Evolutionary conservation across 208 protist genomes (phyloP), one percentile per base, ranked within the genome.

Genomic region (Herpetomonas samuelpessoai): DNA sequence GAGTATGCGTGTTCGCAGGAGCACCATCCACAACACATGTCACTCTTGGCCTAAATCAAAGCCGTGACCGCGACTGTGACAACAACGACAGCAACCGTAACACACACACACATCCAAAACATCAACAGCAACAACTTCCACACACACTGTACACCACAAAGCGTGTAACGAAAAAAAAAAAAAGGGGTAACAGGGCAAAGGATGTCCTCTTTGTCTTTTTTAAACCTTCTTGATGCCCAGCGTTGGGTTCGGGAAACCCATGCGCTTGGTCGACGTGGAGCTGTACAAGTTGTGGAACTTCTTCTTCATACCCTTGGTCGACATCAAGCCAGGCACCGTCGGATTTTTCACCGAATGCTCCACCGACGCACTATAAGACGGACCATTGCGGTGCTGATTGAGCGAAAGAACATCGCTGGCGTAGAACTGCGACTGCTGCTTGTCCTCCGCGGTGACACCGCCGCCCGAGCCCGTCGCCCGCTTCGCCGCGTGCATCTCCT

Each of bases 231-330:
- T 95, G 56, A 92, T 95, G 47, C 86, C 86, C 39, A 90, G 47
- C 18, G 83, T 88, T 0, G 88, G 85, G 49, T 92, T 95, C 16
- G 82, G 69, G 56, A 92, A 92, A 46, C 88, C 88, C 83, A 95
- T 95, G 16, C 88, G 73, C 72, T 95, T 92, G 12, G 77, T 91
- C 21, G 85, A 92, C 24, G 83, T 90, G 2, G 88, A 95, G 16
- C 83, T 84, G 74, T 95, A 95, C 65, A 95, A 56, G 64, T 92
- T 92, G 71, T 92, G 82, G 61, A 94, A 94, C 74, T 95, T 95
- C 67, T 92, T 92, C 76, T 92, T 92, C 88, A 95, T 91, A 57
- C 88, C 88, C 68, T 91, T 91, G 10, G 88, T 92, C 18, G 83
- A 92, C 88, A 95, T 95, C 51, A 95, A 67, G 3, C 88, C 88